Conservation (phyloP, 345 rosid species). For the Carallia brachiata region DNA sequence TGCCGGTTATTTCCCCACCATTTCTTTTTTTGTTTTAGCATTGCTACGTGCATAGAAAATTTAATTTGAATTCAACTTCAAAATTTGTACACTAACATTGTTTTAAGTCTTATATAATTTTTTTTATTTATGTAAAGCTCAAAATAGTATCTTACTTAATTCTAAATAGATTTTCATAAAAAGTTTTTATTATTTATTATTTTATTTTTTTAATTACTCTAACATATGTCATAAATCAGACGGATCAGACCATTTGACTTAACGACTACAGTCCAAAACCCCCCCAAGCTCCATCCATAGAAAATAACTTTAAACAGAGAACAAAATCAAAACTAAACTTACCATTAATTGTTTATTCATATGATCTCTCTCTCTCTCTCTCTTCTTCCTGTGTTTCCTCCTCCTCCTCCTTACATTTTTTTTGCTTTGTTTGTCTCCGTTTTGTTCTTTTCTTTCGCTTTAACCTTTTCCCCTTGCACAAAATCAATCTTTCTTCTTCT, state of each 20-base stretch:
- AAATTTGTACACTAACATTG: no score
- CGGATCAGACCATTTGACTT: conserved; percentile 50
- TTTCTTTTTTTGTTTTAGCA: background rate
- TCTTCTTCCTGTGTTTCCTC: conserved; percentile 14
- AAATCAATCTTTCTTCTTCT: background rate
- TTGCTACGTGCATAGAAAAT: background rate
- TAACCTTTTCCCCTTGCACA: conserved; percentile 20
- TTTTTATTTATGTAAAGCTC: no score
- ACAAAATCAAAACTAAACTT: conserved; percentile 2
- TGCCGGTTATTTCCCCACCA: conserved; percentile 71
- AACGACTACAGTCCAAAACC: conserved; percentile 45
- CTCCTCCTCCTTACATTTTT: conserved; percentile 24
- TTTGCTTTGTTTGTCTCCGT: conserved; percentile 20
- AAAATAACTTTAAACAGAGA: background rate
- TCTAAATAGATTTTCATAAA: no score
- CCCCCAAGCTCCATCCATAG: conserved; percentile 19
- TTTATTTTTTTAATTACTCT: background rate
- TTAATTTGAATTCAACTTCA: no score
- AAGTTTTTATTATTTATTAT: no score
- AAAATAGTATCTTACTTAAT: no score
- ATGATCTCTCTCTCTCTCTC: conserved; percentile 31
- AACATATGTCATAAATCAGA: conserved; percentile 56
- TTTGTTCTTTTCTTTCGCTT: conserved; percentile 17
- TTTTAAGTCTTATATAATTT: no score
- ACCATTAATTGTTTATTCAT: conserved; percentile 23